Conservation (phyloP, 2,329 filamentous ascomycete species). For the Nemania abortiva region DNA sequence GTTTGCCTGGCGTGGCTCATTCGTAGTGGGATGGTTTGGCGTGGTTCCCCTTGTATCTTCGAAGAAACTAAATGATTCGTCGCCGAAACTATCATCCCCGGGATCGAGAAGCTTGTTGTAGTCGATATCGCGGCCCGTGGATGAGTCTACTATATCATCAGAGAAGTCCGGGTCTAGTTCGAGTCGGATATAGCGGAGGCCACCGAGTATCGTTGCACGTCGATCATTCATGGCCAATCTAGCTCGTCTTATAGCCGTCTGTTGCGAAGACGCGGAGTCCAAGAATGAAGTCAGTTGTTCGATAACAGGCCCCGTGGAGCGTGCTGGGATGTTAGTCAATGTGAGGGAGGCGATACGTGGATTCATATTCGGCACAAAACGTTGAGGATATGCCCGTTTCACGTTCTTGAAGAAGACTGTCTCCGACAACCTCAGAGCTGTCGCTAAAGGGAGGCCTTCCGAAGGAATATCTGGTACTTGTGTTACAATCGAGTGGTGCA, state of each 20-base stretch:
- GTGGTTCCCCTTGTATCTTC: slow-evolving; percentile 45
- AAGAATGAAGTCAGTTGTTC: slow-evolving; percentile 63
- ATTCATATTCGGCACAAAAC: slow-evolving; percentile 68
- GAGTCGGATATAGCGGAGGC: slow-evolving; percentile 65
- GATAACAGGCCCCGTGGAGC: slow-evolving; percentile 64
- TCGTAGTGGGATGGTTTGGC: slow-evolving; percentile 11
- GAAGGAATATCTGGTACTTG: slow-evolving; percentile 61
- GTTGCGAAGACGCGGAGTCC: slow-evolving; percentile 61
- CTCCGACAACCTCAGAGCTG: slow-evolving; percentile 59
- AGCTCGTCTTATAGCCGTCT: slow-evolving; percentile 57
- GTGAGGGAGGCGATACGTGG: slow-evolving; percentile 65
- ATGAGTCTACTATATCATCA: slow-evolving; percentile 52
- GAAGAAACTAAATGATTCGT: slow-evolving; percentile 57
- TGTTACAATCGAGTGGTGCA: slow-evolving; percentile 72
- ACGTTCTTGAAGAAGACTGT: slow-evolving; percentile 58
- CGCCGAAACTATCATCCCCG: slow-evolving; percentile 54
- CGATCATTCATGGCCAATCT: slow-evolving; percentile 47
- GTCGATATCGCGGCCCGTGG: slow-evolving; percentile 54
- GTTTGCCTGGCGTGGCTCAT: slow-evolving; percentile 8
- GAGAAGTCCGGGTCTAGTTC: slow-evolving; percentile 64
- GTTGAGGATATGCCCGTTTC: slow-evolving; percentile 60
- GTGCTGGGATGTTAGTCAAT: slow-evolving; percentile 66
- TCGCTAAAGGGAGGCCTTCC: slow-evolving; percentile 53
- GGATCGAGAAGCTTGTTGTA: slow-evolving; percentile 58
- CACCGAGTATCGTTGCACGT: slow-evolving; percentile 59